Percentiles rank a stretch among this genome's conserved stretches.
These are phyloP conservation scores for Lactarius akahatsu DNA, from an alignment of 768 basidiomycete genomes.

Conservation along the genomic window DNA sequence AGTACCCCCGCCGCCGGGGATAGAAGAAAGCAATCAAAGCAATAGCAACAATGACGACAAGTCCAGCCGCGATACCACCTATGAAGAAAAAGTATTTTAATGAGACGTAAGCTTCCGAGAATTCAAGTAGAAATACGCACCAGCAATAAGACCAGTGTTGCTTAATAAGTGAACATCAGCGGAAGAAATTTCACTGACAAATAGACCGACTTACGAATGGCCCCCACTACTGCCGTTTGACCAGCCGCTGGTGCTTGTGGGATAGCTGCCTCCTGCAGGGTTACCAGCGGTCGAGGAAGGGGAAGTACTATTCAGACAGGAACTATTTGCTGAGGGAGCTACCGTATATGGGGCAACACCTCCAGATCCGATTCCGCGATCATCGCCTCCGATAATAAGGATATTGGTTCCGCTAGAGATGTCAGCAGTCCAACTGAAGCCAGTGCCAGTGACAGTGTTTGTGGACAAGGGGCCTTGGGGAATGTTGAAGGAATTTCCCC, in stretches of 20 bases:
- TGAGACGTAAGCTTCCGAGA: not conserved
- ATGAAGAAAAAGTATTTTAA: slow-evolving; percentile 38
- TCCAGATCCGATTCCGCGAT: slow-evolving; percentile 64
- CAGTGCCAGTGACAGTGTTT: slow-evolving; percentile 48
- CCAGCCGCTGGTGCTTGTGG: slow-evolving; percentile 51
- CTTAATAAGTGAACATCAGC: slow-evolving; percentile 3
- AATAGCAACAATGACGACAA: slow-evolving; percentile 45
- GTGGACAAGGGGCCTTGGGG: slow-evolving; percentile 49
- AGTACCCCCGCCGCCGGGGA: slow-evolving; percentile 46
- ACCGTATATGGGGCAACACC: slow-evolving; percentile 64
- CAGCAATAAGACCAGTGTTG: slow-evolving; percentile 23
- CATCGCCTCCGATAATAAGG: slow-evolving; percentile 65
- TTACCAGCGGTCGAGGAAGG: slow-evolving; percentile 76
- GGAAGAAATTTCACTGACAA: not conserved
- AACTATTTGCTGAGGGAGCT: slow-evolving; percentile 47
- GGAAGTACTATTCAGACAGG: slow-evolving; percentile 57
- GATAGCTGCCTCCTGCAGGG: slow-evolving; percentile 72
- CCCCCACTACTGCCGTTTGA: slow-evolving; percentile 31
- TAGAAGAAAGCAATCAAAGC: slow-evolving; percentile 48
- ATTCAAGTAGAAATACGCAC: slow-evolving; percentile 5
- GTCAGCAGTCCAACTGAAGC: slow-evolving; percentile 67
- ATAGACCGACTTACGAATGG: slow-evolving; percentile 15
- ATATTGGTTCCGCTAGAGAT: slow-evolving; percentile 65
- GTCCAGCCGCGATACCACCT: slow-evolving; percentile 59
- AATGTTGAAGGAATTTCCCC: slow-evolving; percentile 70